Evolutionary conservation across 2,329 filamentous ascomycete genomes (phyloP).

Genomic region (Fonsecaea multimorphosa): DNA sequence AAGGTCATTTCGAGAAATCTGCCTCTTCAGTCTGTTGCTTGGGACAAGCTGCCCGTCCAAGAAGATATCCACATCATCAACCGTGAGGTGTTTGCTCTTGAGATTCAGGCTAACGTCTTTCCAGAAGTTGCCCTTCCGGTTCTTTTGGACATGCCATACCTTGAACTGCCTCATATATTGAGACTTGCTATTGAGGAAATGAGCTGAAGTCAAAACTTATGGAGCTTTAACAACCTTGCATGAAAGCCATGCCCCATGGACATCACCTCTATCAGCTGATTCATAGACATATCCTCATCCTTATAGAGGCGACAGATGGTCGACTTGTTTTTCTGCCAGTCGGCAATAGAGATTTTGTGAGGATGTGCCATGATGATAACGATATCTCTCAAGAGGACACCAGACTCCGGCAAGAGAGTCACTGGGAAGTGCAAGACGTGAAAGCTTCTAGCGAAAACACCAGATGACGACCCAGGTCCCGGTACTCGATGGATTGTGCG

Average conservation of each 20-base stretch:
- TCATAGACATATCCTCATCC: neutral
- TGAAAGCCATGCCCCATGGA: neutral
- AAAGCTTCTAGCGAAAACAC: neutral
- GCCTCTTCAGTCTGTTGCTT: neutral
- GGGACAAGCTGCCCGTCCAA: neutral
- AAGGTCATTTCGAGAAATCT: constrained; percentile 9
- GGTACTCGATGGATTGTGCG: neutral
- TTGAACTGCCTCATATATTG: constrained; percentile 13
- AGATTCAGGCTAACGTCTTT: neutral
- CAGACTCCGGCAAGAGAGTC: neutral
- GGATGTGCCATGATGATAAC: neutral
- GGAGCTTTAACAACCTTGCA: constrained; percentile 1
- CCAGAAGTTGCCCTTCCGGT: constrained; percentile 3
- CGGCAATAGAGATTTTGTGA: neutral
- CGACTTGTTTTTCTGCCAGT: constrained; percentile 5
- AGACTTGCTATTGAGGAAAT: neutral
- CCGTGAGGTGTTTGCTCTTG: neutral
- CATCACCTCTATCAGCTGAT: neutral
- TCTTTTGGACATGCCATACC: neutral
- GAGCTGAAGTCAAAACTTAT: neutral
- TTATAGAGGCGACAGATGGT: constrained; percentile 12
- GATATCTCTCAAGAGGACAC: neutral
- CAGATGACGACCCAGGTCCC: neutral
- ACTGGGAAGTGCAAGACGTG: neutral
- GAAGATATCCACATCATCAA: constrained; percentile 2